Conservation (phyloP, 2,329 filamentous ascomycete genomes). For the Fusarium concolor region DNA sequence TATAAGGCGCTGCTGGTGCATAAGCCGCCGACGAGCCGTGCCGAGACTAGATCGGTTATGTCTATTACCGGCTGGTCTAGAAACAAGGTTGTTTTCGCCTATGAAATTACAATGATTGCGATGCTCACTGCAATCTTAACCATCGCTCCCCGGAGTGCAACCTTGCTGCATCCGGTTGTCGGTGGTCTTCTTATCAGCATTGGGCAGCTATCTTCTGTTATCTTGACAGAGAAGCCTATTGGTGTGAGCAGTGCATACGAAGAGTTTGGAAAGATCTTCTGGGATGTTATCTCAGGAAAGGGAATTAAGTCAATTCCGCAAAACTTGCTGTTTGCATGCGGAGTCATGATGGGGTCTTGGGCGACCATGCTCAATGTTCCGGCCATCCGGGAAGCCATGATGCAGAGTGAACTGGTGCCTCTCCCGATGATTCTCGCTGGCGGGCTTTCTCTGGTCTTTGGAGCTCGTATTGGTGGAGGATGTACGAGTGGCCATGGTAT, state of each 20-base stretch:
- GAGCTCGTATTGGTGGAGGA: slow-evolving; percentile 17
- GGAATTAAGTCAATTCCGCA: not conserved
- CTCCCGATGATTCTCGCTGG: not conserved
- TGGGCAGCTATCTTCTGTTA: slow-evolving; percentile 11
- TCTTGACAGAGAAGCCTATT: slow-evolving; percentile 9
- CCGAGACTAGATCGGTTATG: slow-evolving; percentile 4
- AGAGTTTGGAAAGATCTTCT: slow-evolving; percentile 8
- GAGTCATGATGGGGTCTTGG: slow-evolving; percentile 13
- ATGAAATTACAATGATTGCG: slow-evolving; percentile 8
- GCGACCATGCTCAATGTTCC: not conserved
- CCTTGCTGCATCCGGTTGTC: slow-evolving; percentile 16
- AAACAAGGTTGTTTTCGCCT: slow-evolving; percentile 5
- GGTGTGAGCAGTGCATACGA: slow-evolving; percentile 13
- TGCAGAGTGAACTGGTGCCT: not conserved
- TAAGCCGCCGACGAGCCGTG: slow-evolving; percentile 11
- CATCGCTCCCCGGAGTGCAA: slow-evolving; percentile 7
- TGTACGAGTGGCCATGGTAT: slow-evolving; percentile 26
- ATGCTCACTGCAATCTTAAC: slow-evolving; percentile 3
- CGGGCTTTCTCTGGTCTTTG: not conserved
- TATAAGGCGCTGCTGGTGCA: not conserved
- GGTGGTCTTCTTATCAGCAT: slow-evolving; percentile 10
- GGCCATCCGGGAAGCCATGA: slow-evolving; percentile 4
- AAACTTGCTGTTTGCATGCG: slow-evolving; percentile 3
- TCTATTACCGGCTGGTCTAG: slow-evolving; percentile 11
- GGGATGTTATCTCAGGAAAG: not conserved